Evolutionary conservation across 139 green algal genomes (phyloP).

Genomic region (Bryopsis sp.): DNA sequence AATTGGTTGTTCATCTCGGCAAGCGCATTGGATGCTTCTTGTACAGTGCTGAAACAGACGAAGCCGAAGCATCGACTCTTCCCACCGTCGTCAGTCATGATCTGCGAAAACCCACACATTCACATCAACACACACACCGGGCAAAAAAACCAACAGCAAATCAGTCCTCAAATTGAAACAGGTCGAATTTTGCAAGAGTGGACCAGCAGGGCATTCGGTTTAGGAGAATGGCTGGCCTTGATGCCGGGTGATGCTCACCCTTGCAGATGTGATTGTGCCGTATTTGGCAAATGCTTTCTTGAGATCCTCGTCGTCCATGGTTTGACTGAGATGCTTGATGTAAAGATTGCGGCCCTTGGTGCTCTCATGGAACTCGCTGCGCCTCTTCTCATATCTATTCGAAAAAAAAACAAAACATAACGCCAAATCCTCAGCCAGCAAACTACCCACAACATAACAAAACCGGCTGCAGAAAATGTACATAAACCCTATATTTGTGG

Average conservation of each 20-base stretch:
- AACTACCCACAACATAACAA: too few relatives aligned
- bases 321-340: slow-evolving; percentile 82
- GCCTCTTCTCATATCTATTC: slow-evolving; percentile 22
- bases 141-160: too few relatives aligned
- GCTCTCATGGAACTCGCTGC: slow-evolving; percentile 19
- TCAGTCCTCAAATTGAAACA: too few relatives aligned
- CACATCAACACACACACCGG: not conserved
- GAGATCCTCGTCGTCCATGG: slow-evolving; percentile 69
- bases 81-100: slow-evolving; percentile 67
- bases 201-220: too few relatives aligned
- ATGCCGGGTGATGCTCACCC: too few relatives aligned
- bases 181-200: too few relatives aligned
- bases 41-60: slow-evolving; percentile 75
- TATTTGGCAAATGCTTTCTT: slow-evolving; percentile 39
- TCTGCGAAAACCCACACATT: slow-evolving; percentile 20
- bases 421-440: too few relatives aligned
- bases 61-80: slow-evolving; percentile 85
- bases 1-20: slow-evolving; percentile 77
- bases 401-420: too few relatives aligned
- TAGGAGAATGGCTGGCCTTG: too few relatives aligned
- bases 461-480: too few relatives aligned
- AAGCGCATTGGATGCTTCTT: slow-evolving; percentile 77
- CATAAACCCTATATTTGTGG: not conserved
- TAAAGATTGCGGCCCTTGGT: slow-evolving; percentile 84
- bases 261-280: slow-evolving; percentile 81